These are phyloP conservation scores for Pontederia paniculata DNA, from an alignment of 176 grass and related monocot species.

Conservation along the genomic window DNA sequence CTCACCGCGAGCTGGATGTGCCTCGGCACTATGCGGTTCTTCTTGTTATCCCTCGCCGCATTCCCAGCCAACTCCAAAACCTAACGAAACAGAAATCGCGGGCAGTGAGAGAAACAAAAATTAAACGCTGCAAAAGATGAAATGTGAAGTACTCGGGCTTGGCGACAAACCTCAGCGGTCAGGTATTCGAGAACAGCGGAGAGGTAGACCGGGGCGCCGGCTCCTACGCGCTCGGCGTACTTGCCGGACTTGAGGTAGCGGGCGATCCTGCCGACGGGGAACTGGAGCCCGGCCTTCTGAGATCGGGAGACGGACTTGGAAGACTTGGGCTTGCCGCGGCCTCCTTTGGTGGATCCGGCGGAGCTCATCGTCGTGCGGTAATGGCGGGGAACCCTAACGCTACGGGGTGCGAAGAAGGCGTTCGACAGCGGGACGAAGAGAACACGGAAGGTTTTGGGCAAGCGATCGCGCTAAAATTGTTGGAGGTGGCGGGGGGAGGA, in stretches of 20 bases:
- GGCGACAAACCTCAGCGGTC: slow-evolving; percentile 8
- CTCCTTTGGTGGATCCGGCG: slow-evolving; percentile 10
- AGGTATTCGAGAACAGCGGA: slow-evolving; percentile 32
- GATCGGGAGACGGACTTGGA: slow-evolving; percentile 17
- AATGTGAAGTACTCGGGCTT: not conserved
- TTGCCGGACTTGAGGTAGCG: slow-evolving; percentile 32
- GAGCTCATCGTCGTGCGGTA: not conserved
- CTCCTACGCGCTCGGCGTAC: slow-evolving; percentile 27
- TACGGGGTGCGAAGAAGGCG: too few relatives aligned
- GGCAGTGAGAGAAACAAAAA: not conserved
- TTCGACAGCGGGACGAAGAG: too few relatives aligned
- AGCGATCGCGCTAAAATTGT: too few relatives aligned
- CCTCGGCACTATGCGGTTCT: slow-evolving; percentile 4
- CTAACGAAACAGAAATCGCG: not conserved
- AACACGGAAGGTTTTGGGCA: too few relatives aligned
- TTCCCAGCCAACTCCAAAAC: slow-evolving; percentile 8
- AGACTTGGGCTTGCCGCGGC: slow-evolving; percentile 19
- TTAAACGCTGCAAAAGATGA: not conserved
- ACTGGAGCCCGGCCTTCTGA: slow-evolving; percentile 32
- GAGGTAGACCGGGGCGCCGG: slow-evolving; percentile 24
- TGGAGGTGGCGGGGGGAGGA: too few relatives aligned
- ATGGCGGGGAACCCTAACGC: slow-evolving; percentile 1
- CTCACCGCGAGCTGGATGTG: slow-evolving; percentile 3
- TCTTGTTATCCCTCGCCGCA: slow-evolving; percentile 5
- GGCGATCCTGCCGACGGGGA: slow-evolving; percentile 34